Conservation (phyloP, 345 rosid genomes). For the Moricandia arvensis region DNA sequence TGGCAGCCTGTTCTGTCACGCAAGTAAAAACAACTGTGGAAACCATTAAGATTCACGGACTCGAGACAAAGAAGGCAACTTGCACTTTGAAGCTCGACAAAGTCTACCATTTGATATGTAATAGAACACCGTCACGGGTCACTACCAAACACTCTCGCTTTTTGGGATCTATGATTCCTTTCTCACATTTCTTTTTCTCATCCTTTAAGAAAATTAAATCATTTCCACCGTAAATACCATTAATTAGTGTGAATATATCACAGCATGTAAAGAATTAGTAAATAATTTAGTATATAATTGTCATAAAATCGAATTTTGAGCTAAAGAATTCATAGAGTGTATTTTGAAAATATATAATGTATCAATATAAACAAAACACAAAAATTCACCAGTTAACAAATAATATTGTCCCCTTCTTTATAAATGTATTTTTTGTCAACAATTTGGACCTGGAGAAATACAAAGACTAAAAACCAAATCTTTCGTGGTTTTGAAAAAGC, state of each 20-base stretch:
- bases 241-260: neutral
- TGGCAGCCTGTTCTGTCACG: neutral
- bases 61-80: conserved; percentile 24
- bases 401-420: neutral
- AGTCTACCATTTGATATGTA: conserved; percentile 13
- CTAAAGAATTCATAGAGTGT: neutral
- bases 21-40: neutral
- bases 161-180: conserved; percentile 23
- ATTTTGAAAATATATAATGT: neutral
- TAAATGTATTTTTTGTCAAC: too few species aligned
- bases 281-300: neutral
- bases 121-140: conserved; percentile 42
- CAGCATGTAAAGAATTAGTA: neutral
- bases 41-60: conserved; percentile 37
- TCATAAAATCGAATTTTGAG: neutral
- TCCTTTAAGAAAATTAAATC: neutral
- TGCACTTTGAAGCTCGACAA: conserved; percentile 29
- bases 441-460: too few species aligned
- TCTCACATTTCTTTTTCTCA: neutral
- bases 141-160: conserved; percentile 35
- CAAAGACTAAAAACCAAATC: neutral
- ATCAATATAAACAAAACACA: neutral
- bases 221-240: neutral
- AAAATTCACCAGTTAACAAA: neutral
- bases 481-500: neutral